Evolutionary conservation across 2,329 filamentous ascomycete genomes (phyloP).

Genomic region (Dactylonectria estremocensis): DNA sequence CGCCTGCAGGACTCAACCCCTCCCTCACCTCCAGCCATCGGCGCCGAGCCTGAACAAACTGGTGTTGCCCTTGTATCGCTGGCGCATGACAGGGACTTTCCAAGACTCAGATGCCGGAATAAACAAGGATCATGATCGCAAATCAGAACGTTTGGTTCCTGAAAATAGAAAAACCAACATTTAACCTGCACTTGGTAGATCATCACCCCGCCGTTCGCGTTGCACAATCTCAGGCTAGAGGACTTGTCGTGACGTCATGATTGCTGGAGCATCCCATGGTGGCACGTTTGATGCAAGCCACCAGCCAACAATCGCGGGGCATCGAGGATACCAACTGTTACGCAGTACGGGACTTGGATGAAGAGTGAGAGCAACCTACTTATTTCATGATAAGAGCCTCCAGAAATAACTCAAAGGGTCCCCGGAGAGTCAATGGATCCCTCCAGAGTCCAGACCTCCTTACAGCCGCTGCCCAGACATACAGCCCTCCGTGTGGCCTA

Average conservation of each 20-base stretch:
- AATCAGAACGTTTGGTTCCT: background rate
- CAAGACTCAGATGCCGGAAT: background rate
- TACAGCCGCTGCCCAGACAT: background rate
- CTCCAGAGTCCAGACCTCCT: background rate
- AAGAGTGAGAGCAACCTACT: background rate
- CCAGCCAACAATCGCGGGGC: background rate
- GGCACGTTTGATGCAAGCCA: slow-evolving; percentile 7
- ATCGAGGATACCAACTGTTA: background rate
- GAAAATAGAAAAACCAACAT: background rate
- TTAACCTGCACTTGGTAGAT: slow-evolving; percentile 5
- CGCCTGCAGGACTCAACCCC: background rate
- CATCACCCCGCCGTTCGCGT: slow-evolving; percentile 3
- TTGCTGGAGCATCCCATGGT: slow-evolving; percentile 11
- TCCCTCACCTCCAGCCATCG: background rate
- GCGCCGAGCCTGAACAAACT: background rate
- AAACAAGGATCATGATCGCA: background rate
- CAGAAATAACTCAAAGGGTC: background rate
- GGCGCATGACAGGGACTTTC: background rate
- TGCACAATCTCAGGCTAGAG: slow-evolving; percentile 1
- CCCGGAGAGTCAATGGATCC: background rate
- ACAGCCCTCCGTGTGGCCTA: slow-evolving; percentile 9
- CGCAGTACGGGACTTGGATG: background rate
- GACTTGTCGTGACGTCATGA: slow-evolving; percentile 27
- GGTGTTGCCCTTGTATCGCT: background rate
- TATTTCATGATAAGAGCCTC: background rate